phyloP scores from a whole-genome alignment of 2,329 filamentous ascomycete species.

The Truncatella angustata region DNA sequence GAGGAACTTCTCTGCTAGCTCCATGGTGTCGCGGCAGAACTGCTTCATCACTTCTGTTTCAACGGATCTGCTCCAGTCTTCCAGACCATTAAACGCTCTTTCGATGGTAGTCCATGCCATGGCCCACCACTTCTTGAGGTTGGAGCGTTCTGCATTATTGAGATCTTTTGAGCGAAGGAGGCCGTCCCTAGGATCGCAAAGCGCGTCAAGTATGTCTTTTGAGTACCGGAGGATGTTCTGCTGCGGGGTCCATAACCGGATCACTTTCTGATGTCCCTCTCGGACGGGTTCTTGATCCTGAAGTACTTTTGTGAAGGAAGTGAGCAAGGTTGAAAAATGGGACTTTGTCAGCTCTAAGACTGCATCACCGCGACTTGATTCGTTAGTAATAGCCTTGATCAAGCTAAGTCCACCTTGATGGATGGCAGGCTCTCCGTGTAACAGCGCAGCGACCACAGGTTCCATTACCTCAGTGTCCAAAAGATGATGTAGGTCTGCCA shows the following conservation, averaged over 20 bases:
- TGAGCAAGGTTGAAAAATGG: conserved; percentile 43
- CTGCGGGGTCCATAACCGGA: conserved; percentile 55
- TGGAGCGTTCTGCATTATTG: conserved; percentile 59
- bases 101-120: conserved; percentile 79
- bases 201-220: conserved; percentile 52
- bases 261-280: conserved; percentile 37
- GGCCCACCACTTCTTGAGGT: conserved; percentile 78
- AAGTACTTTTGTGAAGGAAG: conserved; percentile 42
- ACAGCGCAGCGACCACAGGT: conserved; percentile 73
- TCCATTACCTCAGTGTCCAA: conserved; percentile 66
- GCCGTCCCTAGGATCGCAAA: conserved; percentile 56
- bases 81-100: conserved; percentile 78
- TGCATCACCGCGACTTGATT: conserved; percentile 53
- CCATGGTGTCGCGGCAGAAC: conserved; percentile 93
- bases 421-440: conserved; percentile 76
- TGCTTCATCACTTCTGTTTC: conserved; percentile 81
- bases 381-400: conserved; percentile 76
- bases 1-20: conserved; percentile 83
- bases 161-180: conserved; percentile 55
- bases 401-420: conserved; percentile 79
- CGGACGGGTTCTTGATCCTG: conserved; percentile 39
- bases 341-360: conserved; percentile 44
- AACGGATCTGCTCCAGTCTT: conserved; percentile 75
- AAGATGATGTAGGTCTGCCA: conserved; percentile 65
- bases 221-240: conserved; percentile 56